These are phyloP conservation scores for Lignosus rhinocerotis DNA, from an alignment of 1,284 basidiomycete species.

Conservation along the genomic window DNA sequence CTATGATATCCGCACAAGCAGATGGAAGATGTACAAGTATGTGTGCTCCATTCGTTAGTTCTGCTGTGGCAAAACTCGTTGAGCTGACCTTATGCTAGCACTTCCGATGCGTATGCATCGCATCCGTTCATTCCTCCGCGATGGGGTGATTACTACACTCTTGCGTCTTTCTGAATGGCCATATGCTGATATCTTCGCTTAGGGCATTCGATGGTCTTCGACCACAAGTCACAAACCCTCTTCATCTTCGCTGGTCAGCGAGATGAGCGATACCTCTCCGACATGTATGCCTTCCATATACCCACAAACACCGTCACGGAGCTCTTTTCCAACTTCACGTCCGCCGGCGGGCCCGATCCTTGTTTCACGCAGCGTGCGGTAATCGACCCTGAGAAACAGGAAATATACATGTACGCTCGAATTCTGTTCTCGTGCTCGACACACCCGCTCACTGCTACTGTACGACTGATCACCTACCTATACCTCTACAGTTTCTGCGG, in stretches of 20 bases:
- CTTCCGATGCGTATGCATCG: constrained; percentile 13
- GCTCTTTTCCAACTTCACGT: constrained; percentile 59
- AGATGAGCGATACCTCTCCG: constrained; percentile 63
- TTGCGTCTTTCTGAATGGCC: not conserved
- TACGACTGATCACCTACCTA: not conserved
- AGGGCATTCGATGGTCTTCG: constrained; percentile 81
- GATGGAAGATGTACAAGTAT: constrained; percentile 68
- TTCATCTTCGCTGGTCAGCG: constrained; percentile 74
- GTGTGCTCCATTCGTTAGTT: constrained; percentile 26
- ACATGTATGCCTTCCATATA: constrained; percentile 75
- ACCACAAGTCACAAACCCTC: constrained; percentile 54
- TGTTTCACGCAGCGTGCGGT: constrained; percentile 73
- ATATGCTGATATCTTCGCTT: not conserved
- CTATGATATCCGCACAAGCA: constrained; percentile 60
- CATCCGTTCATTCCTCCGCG: constrained; percentile 50
- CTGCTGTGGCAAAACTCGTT: not conserved
- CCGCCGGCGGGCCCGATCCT: constrained; percentile 61
- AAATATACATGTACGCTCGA: constrained; percentile 70
- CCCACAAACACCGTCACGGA: constrained; percentile 58
- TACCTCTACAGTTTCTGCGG: constrained; percentile 54
- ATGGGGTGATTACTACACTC: constrained; percentile 45
- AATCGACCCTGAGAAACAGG: constrained; percentile 59
- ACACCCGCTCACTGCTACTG: not conserved
- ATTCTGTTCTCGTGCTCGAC: not conserved
- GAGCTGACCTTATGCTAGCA: constrained; percentile 10